Evolutionary conservation across 1,139 yeast genomes (phyloP).

Genomic region (Sugiyamaella neomexicana): DNA sequence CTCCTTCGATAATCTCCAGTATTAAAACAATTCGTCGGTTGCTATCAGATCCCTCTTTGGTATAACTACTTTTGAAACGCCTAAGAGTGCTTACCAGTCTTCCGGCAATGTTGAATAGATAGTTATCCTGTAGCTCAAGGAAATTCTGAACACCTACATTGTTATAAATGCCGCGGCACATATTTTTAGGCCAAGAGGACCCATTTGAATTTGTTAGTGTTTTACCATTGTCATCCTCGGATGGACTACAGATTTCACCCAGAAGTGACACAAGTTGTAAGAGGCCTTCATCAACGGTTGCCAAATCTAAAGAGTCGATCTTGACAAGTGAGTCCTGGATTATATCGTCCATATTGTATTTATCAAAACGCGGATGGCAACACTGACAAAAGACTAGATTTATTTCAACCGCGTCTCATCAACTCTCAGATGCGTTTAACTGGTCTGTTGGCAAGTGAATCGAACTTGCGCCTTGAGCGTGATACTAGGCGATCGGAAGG

Average conservation of each 20-base stretch:
- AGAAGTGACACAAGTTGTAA: conserved; percentile 6
- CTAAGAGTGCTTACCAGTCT: conserved; percentile 40
- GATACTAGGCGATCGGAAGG: conserved; percentile 6
- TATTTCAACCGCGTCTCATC: too few relatives aligned
- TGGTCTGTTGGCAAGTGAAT: too few relatives aligned
- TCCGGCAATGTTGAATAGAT: conserved; percentile 51
- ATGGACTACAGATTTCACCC: conserved; percentile 13
- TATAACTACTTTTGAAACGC: conserved; percentile 12
- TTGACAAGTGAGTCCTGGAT: conserved; percentile 9
- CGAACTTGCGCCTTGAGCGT: too few relatives aligned
- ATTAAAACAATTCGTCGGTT: conserved; percentile 31
- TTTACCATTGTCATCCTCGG: not conserved
- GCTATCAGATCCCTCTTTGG: not conserved
- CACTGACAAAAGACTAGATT: not conserved
- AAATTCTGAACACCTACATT: conserved; percentile 45
- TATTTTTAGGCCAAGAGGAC: conserved; percentile 14
- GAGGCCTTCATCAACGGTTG: conserved; percentile 13
- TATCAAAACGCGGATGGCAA: not conserved
- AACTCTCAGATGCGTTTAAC: too few relatives aligned
- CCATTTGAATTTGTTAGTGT: conserved; percentile 13
- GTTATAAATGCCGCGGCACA: conserved; percentile 20
- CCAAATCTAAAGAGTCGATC: conserved; percentile 8
- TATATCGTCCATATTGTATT: conserved; percentile 16
- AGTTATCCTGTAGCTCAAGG: conserved; percentile 51
- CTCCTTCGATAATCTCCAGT: conserved; percentile 58